Conservation (phyloP, 176 grass and related monocot species). For the Oryza coarctata region DNA sequence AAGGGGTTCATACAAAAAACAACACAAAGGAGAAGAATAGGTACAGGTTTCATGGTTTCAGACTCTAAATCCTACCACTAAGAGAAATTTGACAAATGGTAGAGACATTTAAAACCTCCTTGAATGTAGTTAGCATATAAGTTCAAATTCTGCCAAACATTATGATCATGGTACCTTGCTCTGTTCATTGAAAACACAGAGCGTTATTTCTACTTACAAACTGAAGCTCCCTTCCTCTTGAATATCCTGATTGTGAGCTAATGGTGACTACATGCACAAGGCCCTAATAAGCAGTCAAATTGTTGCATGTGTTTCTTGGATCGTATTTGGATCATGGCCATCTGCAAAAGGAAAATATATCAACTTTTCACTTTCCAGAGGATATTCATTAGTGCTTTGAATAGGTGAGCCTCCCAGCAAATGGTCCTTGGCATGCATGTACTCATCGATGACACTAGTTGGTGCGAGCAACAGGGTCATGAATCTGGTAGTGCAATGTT, state of each 20-base stretch:
- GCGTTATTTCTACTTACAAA: neutral
- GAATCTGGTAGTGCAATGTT: constrained; percentile 24
- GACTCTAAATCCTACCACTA: neutral
- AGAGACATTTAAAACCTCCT: neutral
- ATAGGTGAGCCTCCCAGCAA: neutral
- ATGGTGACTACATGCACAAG: neutral
- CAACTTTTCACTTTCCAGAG: neutral
- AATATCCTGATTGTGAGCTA: neutral
- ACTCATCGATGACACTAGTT: constrained; percentile 12
- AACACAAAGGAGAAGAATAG: too few relatives aligned
- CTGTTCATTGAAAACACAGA: neutral
- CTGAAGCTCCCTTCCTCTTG: neutral
- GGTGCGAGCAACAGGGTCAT: constrained; percentile 19
- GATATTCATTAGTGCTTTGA: neutral
- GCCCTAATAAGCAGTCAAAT: neutral
- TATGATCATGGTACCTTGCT: neutral
- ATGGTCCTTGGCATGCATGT: neutral
- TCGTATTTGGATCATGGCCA: neutral
- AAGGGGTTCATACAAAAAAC: too few relatives aligned
- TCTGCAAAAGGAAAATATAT: neutral
- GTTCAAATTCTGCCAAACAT: neutral
- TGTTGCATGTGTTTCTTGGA: neutral
- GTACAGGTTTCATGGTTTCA: neutral
- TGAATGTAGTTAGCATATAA: neutral
- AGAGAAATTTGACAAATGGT: neutral